Evolutionary conservation across 106 monocot genomes (phyloP).

Genomic region (Allium sativum): DNA sequence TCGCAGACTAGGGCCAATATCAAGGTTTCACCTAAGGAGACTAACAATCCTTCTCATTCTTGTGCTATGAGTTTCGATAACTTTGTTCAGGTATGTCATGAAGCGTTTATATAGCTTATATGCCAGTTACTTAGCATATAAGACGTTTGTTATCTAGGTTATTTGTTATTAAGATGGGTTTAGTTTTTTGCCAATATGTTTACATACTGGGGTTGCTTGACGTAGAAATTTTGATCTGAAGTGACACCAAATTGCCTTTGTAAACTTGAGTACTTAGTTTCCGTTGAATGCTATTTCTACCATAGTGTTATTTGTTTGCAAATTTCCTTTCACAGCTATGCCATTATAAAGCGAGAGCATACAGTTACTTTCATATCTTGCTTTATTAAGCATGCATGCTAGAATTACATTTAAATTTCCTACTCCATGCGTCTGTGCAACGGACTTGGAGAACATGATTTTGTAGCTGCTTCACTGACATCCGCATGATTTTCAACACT

Average conservation of each 20-base stretch:
- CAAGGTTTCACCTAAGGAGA: conserved; percentile 66
- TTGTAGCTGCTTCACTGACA: no score
- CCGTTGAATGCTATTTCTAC: no score
- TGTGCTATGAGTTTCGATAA: conserved; percentile 94
- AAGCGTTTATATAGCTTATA: neutral
- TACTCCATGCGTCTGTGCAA: no score
- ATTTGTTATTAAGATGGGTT: neutral
- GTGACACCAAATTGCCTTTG: neutral
- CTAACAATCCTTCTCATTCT: conserved; percentile 52
- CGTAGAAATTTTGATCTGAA: neutral
- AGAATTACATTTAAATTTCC: no score
- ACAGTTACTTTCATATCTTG: neutral
- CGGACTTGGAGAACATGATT: no score
- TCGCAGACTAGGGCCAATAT: conserved; percentile 44
- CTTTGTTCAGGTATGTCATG: conserved; percentile 50
- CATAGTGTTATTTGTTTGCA: no score
- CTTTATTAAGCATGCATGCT: neutral
- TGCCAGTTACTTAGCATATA: neutral
- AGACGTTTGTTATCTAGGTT: neutral
- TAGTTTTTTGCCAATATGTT: neutral
- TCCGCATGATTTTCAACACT: neutral
- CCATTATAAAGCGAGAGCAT: no score
- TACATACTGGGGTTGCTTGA: neutral
- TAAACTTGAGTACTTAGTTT: no score
- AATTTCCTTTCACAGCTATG: no score